Base-by-base conservation (phyloP, 441 rosid species). In the Jatropha multifida region DNA sequence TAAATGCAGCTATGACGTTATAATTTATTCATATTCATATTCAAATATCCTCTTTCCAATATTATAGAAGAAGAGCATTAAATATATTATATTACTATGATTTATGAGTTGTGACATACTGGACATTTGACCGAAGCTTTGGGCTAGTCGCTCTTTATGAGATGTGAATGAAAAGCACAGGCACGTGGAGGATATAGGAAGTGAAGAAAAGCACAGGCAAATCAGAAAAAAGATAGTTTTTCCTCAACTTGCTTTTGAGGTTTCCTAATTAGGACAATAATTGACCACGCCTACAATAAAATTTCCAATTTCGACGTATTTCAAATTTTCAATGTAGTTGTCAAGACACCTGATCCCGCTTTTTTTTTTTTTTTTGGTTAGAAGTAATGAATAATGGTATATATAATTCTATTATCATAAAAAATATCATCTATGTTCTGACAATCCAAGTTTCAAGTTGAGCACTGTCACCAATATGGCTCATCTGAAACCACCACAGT, bases 181-280 rank as follows among this genome's bases (percentile, higher is more conserved):
- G 26, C 62, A 65, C 70, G 63, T 64, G 70, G n/a, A 15, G 40
- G 14, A 6, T 4, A 6, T 17, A 6, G 61, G 40, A 52, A 5
- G 3, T 4, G n/a, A 17, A 23, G 11, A 14, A 63, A 15, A 18
- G 38, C 37, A n/a, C 0, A 40, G 55, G 42, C 37, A 20, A 40
- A 65, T 54, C 62, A 54, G 17, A 41, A 65, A 58, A 23, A 54
- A 41, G 42, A 52, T 3, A 55, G 41, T 49, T 15, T 54, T 55
- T 64, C 17, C 7, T 32, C 58, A 44, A 12, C 17, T 66, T 56
- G 48, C 48, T 77, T 77, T 79, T 75, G 76, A 81, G 86, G 88
- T 83, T 85, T 41, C 79, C 83, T 64, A 49, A 81, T 72, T 5
- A 59, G 80, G 81, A 79, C 81, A 75, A 65, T 14, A 46, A 41